phyloP scores from a whole-genome alignment of 768 basidiomycete genomes.

The Rhodotorula diobovata region DNA sequence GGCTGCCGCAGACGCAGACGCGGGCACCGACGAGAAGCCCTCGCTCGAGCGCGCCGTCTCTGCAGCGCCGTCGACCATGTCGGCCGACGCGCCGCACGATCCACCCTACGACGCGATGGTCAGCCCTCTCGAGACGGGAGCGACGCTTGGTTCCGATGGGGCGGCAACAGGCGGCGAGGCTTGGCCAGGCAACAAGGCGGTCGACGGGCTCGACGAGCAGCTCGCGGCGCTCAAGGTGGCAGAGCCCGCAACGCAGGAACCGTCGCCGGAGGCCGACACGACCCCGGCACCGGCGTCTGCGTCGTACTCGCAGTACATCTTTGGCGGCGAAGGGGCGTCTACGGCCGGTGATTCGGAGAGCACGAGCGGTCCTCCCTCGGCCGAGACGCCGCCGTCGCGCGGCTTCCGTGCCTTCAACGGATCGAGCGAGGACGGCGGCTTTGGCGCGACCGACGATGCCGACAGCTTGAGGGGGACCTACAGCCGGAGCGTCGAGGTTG shows the following conservation, averaged over 20 bases:
- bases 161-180: not conserved
- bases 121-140: slow-evolving; percentile 34
- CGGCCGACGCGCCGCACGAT: not conserved
- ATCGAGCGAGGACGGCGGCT: slow-evolving; percentile 26
- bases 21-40: not conserved
- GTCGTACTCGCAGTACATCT: slow-evolving; percentile 30
- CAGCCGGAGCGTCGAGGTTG: slow-evolving; percentile 20
- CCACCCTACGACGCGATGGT: slow-evolving; percentile 30
- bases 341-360: not conserved
- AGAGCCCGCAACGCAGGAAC: not conserved
- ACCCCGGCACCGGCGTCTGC: not conserved
- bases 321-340: slow-evolving; percentile 4
- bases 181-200: slow-evolving; percentile 24
- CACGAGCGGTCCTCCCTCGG: not conserved
- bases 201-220: slow-evolving; percentile 10
- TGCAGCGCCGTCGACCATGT: slow-evolving; percentile 3
- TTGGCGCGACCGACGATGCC: slow-evolving; percentile 26
- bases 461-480: slow-evolving; percentile 37
- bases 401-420: slow-evolving; percentile 34
- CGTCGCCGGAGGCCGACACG: not conserved
- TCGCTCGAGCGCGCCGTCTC: slow-evolving; percentile 17
- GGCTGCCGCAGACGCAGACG: too few relatives aligned
- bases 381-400: not conserved
- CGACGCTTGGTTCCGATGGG: not conserved
- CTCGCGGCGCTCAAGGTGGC: slow-evolving; percentile 16